phyloP scores from a whole-genome alignment of 2,329 filamentous ascomycete species.

The Rutstroemia sydowiana region DNA sequence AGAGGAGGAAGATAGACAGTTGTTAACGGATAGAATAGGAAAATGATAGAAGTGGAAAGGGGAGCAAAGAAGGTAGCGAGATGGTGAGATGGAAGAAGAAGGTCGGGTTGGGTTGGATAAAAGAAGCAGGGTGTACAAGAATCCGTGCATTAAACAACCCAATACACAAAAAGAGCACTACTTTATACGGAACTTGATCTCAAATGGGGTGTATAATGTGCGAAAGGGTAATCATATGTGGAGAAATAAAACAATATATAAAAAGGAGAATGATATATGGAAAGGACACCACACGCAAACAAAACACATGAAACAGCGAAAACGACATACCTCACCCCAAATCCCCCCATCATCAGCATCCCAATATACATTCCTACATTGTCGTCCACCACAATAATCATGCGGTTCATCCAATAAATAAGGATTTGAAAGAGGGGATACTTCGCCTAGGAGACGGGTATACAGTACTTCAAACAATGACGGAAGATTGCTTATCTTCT shows the following conservation, averaged over 20 bases:
- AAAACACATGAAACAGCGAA: too few relatives aligned
- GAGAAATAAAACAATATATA: not conserved
- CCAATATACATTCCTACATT: not conserved
- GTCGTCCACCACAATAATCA: not conserved
- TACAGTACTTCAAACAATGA: not conserved
- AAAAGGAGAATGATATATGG: too few relatives aligned
- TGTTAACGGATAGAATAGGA: too few relatives aligned
- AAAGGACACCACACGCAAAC: too few relatives aligned
- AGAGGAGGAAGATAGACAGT: too few relatives aligned
- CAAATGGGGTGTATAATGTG: not conserved
- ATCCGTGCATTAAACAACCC: too few relatives aligned
- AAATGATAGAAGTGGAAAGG: too few relatives aligned
- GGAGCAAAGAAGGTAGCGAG: too few relatives aligned
- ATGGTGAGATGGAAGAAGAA: too few relatives aligned
- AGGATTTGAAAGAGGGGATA: not conserved
- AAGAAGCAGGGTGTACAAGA: too few relatives aligned
- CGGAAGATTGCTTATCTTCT: not conserved
- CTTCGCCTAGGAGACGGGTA: not conserved
- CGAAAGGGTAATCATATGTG: not conserved
- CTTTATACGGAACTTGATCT: not conserved
- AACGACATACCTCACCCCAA: not conserved
- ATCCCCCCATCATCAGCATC: not conserved
- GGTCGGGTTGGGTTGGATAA: too few relatives aligned
- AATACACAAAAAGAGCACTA: too few relatives aligned
- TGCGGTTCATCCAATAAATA: not conserved